phyloP scores from a whole-genome alignment of 169 alveolate genomes.

The Theileria orientalis region DNA sequence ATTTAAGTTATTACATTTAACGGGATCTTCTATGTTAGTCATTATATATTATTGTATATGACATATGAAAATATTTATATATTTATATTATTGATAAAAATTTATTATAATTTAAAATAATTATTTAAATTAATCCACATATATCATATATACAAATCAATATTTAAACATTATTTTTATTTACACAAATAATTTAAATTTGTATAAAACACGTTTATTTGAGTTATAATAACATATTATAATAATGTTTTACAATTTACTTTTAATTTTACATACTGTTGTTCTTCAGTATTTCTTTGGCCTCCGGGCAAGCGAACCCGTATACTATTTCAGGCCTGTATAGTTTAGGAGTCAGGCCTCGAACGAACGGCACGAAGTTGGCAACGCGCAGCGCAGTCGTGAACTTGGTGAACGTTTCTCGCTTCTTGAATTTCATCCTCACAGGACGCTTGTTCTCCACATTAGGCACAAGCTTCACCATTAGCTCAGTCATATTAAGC shows the following conservation, averaged over 20 bases:
- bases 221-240: not conserved
- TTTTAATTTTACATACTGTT: constrained; percentile 11
- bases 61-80: too few relatives aligned
- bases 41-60: not conserved
- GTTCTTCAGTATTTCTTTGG: constrained; percentile 52
- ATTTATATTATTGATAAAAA: too few relatives aligned
- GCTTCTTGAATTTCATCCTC: constrained; percentile 38
- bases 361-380: constrained; percentile 56
- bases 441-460: constrained; percentile 27
- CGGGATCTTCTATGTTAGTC: too few relatives aligned
- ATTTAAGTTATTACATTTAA: constrained; percentile 28
- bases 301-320: constrained; percentile 76
- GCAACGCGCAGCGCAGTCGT: constrained; percentile 71
- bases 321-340: constrained; percentile 68
- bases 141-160: too few relatives aligned
- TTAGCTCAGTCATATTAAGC: too few relatives aligned
- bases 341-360: constrained; percentile 20
- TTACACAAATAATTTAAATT: too few relatives aligned
- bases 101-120: too few relatives aligned
- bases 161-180: too few relatives aligned
- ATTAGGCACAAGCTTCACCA: constrained; percentile 51
- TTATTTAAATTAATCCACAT: too few relatives aligned
- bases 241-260: not conserved
- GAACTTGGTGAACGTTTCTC: constrained; percentile 67
- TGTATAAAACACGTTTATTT: too few relatives aligned